Evolutionary conservation across 345 rosid species (phyloP).

Genomic region (Camelina neglecta): DNA sequence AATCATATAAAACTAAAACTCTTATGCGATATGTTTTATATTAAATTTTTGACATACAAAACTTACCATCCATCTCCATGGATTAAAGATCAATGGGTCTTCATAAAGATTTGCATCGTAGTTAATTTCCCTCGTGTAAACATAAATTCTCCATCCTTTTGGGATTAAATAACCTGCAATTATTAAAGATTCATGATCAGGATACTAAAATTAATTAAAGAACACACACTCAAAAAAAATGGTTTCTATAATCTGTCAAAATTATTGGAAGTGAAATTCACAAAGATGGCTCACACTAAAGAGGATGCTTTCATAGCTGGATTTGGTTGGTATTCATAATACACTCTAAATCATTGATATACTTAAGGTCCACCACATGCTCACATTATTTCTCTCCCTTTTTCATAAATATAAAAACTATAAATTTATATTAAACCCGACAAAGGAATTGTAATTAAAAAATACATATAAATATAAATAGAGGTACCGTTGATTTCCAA

Average conservation of each 20-base stretch:
- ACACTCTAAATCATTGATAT: conserved; percentile 41
- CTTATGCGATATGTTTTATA: neutral
- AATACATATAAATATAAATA: too few species aligned
- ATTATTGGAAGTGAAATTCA: conserved; percentile 23
- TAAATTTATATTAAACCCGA: conserved; percentile 17
- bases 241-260: conserved; percentile 30
- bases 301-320: conserved; percentile 46
- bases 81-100: conserved; percentile 73
- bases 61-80: conserved; percentile 59
- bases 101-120: conserved; percentile 67
- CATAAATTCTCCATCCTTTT: conserved; percentile 54
- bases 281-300: conserved; percentile 37
- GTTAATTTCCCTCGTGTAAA: conserved; percentile 74
- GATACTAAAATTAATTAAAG: conserved; percentile 22
- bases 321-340: conserved; percentile 45
- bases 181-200: conserved; percentile 31
- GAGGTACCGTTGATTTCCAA: conserved; percentile 63
- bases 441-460: neutral
- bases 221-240: neutral
- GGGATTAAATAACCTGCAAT: conserved; percentile 44
- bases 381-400: conserved; percentile 36
- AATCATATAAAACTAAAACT: neutral
- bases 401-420: neutral
- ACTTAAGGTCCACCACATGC: conserved; percentile 48
- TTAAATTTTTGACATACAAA: neutral